A percentile compares a stretch with the other conserved stretches of the same genome.
These are phyloP conservation scores for Ascocoryne sarcoides DNA, from an alignment of 2,329 filamentous ascomycete genomes.

Conservation along the genomic window DNA sequence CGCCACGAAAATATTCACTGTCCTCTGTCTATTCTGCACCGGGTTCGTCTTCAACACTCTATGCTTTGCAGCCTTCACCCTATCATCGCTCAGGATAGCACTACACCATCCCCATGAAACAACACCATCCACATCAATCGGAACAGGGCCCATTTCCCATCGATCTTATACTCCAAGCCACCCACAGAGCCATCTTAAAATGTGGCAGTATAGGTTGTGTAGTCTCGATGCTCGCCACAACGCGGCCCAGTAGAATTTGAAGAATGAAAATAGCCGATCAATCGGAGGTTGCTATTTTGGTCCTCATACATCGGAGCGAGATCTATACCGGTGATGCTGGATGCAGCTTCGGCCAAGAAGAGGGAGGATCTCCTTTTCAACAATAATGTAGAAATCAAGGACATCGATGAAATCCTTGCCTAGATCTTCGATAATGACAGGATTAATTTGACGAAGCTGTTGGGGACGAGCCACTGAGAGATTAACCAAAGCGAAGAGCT, in stretches of 20 bases:
- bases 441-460: slow-evolving; percentile 3
- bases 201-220: slow-evolving; percentile 7
- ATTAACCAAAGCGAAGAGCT: too few relatives aligned
- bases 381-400: slow-evolving; percentile 6
- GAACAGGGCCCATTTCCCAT: slow-evolving; percentile 10
- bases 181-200: slow-evolving; percentile 10
- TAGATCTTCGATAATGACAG: slow-evolving; percentile 7
- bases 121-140: slow-evolving; percentile 9
- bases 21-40: slow-evolving; percentile 7
- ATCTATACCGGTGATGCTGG: slow-evolving; percentile 6
- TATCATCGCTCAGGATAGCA: slow-evolving; percentile 9
- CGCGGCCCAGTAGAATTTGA: slow-evolving; percentile 4
- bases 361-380: background rate
- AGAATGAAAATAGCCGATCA: slow-evolving; percentile 10
- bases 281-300: slow-evolving; percentile 10
- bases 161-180: slow-evolving; percentile 10
- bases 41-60: slow-evolving; percentile 9
- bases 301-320: slow-evolving; percentile 5
- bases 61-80: slow-evolving; percentile 10
- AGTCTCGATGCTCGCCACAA: slow-evolving; percentile 9
- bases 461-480: background rate
- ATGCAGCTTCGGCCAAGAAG: background rate
- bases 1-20: slow-evolving; percentile 9
- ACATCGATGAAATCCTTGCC: slow-evolving; percentile 6
- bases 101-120: slow-evolving; percentile 11